Evolutionary conservation across 2,329 filamentous ascomycete genomes (phyloP).

Genomic region (Cercospora citrullina): DNA sequence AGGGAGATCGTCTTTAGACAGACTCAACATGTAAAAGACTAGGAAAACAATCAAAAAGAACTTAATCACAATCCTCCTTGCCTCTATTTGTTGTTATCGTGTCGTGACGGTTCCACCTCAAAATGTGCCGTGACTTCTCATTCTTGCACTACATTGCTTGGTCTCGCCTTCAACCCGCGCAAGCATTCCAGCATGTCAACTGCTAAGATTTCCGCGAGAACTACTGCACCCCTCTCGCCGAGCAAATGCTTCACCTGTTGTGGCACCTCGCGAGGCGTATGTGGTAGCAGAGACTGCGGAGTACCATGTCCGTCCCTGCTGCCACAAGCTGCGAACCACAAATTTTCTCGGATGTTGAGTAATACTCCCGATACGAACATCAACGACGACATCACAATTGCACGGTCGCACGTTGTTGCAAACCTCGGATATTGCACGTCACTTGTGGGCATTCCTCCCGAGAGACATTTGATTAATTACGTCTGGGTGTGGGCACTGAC

Average conservation of each 20-base stretch:
- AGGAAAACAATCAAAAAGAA: not conserved
- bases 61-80: not conserved
- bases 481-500: not conserved
- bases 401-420: not conserved
- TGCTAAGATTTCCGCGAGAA: not conserved
- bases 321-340: not conserved
- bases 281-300: not conserved
- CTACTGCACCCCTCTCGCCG: conserved; percentile 1
- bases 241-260: not conserved
- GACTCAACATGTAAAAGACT: not conserved
- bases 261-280: not conserved
- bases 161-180: not conserved
- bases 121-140: not conserved
- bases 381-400: not conserved
- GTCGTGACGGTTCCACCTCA: not conserved
- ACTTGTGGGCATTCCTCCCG: not conserved
- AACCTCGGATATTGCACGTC: not conserved
- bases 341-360: not conserved
- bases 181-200: not conserved
- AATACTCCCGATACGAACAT: not conserved
- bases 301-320: not conserved
- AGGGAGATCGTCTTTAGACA: no score
- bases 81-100: not conserved
- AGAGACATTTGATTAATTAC: not conserved
- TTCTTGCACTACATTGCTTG: not conserved